A percentile compares a stretch with the other conserved stretches of the same genome.
Conservation (phyloP, 805 yeast species). For the Metschnikowia bowlesiae region DNA sequence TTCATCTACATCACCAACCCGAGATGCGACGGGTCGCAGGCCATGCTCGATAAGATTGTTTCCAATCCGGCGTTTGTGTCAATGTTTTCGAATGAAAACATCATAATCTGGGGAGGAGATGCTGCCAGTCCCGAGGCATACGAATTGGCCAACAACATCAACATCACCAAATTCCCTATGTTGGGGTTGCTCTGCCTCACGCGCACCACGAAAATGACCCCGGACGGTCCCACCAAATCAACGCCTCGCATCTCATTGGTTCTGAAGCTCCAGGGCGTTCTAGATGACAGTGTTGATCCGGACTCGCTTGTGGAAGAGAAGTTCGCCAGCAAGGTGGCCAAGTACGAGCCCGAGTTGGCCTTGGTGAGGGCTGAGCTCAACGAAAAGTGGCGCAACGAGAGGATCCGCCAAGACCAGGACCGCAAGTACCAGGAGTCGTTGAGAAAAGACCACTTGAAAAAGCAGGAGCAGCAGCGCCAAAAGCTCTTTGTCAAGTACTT, state of each 20-base stretch:
- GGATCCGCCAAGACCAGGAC: slow-evolving; percentile 69
- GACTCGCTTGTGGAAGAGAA: slow-evolving; percentile 32
- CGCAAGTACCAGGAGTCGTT: slow-evolving; percentile 69
- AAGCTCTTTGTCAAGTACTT: slow-evolving; percentile 37
- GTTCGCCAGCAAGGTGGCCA: slow-evolving; percentile 44
- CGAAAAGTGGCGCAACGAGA: slow-evolving; percentile 53
- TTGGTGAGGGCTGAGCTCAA: slow-evolving; percentile 60
- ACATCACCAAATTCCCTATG: slow-evolving; percentile 75
- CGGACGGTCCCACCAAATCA: slow-evolving; percentile 50
- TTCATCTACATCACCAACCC: slow-evolving; percentile 70
- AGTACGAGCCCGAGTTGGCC: slow-evolving; percentile 58
- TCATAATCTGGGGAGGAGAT: slow-evolving; percentile 84
- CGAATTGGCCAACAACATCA: slow-evolving; percentile 73
- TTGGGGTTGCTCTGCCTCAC: slow-evolving; percentile 72
- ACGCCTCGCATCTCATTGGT: slow-evolving; percentile 58
- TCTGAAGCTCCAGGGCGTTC: slow-evolving; percentile 59
- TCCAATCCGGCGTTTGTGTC: slow-evolving; percentile 47
- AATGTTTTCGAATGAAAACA: slow-evolving; percentile 35
- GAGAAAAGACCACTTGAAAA: slow-evolving; percentile 57
- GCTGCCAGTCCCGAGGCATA: slow-evolving; percentile 76
- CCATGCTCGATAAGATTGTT: slow-evolving; percentile 52
- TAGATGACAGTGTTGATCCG: slow-evolving; percentile 37
- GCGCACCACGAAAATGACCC: slow-evolving; percentile 48
- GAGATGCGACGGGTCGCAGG: slow-evolving; percentile 57
- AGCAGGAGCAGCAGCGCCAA: slow-evolving; percentile 24